Evolutionary conservation across 2,329 filamentous ascomycete species (phyloP), one percentile per base, ranked within the genome.

Genomic region (Hypoxylon sp.): DNA sequence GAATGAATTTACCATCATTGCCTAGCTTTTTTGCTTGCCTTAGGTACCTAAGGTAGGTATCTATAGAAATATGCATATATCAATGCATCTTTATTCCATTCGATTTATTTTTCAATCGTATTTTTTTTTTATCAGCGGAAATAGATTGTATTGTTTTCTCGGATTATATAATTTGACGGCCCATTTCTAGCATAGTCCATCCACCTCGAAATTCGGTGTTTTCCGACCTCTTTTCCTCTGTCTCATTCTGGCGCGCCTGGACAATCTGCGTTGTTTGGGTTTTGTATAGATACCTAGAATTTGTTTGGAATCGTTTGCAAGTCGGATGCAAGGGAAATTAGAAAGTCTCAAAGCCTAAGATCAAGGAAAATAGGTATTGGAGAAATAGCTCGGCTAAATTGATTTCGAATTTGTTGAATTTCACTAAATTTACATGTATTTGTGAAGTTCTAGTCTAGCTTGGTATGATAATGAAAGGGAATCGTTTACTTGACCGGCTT

Each of bases 21-120:
- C 32, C 32, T 15, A 34, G 32, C 32, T 15, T 6, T 6, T 34
- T 34, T 34, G 17, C 17, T 17, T 20, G 20, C 10, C 19, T n/a
- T n/a, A n/a, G n/a, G n/a, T n/a, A n/a, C n/a, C n/a, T n/a, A 10
- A 22, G 24, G 19, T 26, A 6, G n/a, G n/a, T n/a, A 20, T 43
- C 19, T 43, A 22, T n/a, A 19, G 39, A 43, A 43, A 22, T 22
- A 43, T 43, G 39, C 20, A 46, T 13, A 46, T 20, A 46, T 46
- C 8, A 11, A 15, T 46, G 43, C 43, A 43, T 15, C 20, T 24
- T n/a, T n/a, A 20, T 11, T 13, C 17, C 19, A 44, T 22, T 44
- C 4, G 19, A 44, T 44, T 44, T 28, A 15, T 24, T 1, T 44
- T 24, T 44, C 20, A n/a, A n/a, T n/a, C n/a, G n/a, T n/a, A n/a